Evolutionary conservation across 345 rosid species (phyloP).

Genomic region (Pistacia atlantica): DNA sequence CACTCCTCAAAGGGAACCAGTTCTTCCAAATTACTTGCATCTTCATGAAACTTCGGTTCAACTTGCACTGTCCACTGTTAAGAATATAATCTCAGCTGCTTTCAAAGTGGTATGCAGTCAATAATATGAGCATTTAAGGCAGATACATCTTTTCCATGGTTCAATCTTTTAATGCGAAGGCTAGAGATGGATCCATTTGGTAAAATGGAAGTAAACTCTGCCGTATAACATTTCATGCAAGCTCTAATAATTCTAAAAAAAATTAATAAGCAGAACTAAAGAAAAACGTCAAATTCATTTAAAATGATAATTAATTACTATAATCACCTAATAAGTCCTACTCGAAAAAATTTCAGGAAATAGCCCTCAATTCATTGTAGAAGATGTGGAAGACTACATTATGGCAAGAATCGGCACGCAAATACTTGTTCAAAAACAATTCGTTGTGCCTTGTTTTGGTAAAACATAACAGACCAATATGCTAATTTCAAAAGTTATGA

Average conservation of each 20-base stretch:
- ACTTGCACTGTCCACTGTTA: constrained; percentile 91
- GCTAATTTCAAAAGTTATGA: neutral
- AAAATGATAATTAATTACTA: neutral
- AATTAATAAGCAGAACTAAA: neutral
- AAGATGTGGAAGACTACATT: neutral
- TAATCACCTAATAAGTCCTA: neutral
- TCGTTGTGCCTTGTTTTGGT: neutral
- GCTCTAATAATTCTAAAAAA: neutral
- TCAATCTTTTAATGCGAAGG: constrained; percentile 1
- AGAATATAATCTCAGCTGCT: constrained; percentile 27
- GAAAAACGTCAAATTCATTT: neutral
- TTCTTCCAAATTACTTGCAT: constrained; percentile 84
- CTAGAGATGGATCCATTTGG: neutral
- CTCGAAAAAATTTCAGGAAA: neutral
- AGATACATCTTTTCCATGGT: constrained; percentile 1
- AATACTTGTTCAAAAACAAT: constrained; percentile 5
- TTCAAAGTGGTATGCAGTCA: constrained; percentile 13
- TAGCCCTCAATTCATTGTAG: too few relatives aligned
- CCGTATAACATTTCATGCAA: constrained; percentile 3
- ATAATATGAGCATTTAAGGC: constrained; percentile 10
- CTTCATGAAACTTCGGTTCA: constrained; percentile 95
- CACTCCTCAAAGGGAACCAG: constrained; percentile 95
- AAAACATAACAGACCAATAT: neutral
- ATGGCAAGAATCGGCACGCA: neutral
- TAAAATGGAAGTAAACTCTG: neutral